These are phyloP conservation scores for Phoenix roebelenii DNA, from an alignment of 176 grass and related monocot genomes.

Conservation along the genomic window DNA sequence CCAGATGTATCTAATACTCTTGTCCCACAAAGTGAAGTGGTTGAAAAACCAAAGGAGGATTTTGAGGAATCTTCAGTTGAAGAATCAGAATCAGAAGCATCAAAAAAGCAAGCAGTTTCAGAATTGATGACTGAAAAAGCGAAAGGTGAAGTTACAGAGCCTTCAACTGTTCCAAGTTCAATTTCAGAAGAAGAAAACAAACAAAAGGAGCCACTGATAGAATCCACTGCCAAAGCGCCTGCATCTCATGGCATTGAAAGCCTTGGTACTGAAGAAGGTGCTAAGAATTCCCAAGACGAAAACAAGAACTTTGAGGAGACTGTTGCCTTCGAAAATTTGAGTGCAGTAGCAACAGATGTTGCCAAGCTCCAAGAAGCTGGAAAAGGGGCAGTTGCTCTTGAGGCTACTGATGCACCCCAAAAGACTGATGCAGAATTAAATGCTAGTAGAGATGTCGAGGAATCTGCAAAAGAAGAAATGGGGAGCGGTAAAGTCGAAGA, in stretches of 20 bases:
- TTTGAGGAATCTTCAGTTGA: slow-evolving; percentile 7
- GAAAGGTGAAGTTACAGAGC: too few species aligned
- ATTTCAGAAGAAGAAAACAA: not conserved
- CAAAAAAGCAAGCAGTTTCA: slow-evolving; percentile 13
- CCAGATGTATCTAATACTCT: not conserved
- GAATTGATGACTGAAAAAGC: too few species aligned
- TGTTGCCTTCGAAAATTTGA: too few species aligned
- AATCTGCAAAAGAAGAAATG: too few species aligned
- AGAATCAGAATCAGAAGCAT: slow-evolving; percentile 10
- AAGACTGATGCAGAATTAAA: too few species aligned
- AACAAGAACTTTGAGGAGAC: not conserved
- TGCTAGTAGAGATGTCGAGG: too few species aligned
- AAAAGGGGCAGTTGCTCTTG: too few species aligned
- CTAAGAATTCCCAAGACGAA: not conserved
- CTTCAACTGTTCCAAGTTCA: not conserved
- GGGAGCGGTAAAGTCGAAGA: slow-evolving; percentile 11
- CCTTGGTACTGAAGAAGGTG: not conserved
- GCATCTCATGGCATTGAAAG: not conserved
- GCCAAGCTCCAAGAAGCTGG: too few species aligned
- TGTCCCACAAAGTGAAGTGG: not conserved
- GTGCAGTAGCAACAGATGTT: too few species aligned
- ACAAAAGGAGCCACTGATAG: not conserved
- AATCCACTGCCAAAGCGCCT: not conserved
- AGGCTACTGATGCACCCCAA: not conserved
- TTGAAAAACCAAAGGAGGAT: not conserved